Evolutionary conservation across 345 rosid species (phyloP).

Genomic region (Populus pruinosa): DNA sequence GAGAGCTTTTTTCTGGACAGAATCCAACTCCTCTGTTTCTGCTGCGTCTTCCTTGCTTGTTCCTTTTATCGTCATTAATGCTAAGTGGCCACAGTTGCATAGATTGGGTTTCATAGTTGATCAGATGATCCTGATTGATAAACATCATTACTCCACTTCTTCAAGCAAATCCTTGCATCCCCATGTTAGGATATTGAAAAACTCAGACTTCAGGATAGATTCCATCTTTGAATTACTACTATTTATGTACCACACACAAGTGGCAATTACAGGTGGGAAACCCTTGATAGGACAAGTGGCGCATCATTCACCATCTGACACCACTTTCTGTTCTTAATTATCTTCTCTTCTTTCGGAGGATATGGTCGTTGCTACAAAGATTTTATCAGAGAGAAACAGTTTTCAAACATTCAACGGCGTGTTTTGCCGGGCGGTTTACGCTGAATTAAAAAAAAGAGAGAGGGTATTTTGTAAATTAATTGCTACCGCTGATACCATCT

Average conservation of each 20-base stretch:
- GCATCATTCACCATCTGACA: neutral
- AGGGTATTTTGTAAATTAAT: too few species aligned
- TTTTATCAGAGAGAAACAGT: neutral
- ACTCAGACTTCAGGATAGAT: neutral
- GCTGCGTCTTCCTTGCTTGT: neutral
- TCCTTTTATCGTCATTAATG: slow-evolving; percentile 27
- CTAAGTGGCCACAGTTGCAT: slow-evolving; percentile 24
- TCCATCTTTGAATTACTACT: neutral
- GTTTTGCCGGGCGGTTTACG: too few species aligned
- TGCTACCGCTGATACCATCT: too few species aligned
- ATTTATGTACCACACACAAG: neutral
- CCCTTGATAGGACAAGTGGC: neutral
- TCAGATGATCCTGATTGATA: neutral
- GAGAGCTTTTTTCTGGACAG: slow-evolving; percentile 6
- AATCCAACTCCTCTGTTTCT: slow-evolving; percentile 22
- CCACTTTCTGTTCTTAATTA: neutral
- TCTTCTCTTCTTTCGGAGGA: neutral
- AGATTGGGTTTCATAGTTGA: neutral
- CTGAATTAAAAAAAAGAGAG: too few species aligned
- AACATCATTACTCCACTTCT: neutral
- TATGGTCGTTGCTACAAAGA: neutral
- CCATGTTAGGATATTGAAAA: neutral
- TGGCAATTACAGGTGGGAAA: neutral
- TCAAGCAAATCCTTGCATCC: neutral
- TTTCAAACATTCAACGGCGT: neutral